Percentiles rank a stretch among this genome's conserved stretches.
Evolutionary conservation across 1,139 yeast genomes (phyloP).

Genomic region (Martiniozyma asiatica): DNA sequence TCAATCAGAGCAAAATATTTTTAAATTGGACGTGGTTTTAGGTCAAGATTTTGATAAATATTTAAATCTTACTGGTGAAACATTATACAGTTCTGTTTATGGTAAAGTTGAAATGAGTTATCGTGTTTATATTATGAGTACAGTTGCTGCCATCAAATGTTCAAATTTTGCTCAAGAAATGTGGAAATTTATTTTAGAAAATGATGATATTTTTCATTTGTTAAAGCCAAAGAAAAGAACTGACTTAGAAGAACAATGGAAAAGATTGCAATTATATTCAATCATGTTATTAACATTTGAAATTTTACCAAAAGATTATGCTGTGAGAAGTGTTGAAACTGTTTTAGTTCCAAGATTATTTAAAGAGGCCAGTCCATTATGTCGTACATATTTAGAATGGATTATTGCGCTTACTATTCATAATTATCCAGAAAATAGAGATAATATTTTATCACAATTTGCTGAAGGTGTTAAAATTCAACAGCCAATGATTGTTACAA

Average conservation of each 20-base stretch:
- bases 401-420: slow-evolving; percentile 35
- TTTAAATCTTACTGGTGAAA: slow-evolving; percentile 20
- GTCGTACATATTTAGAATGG: slow-evolving; percentile 74
- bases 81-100: slow-evolving; percentile 39
- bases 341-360: slow-evolving; percentile 26
- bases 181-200: slow-evolving; percentile 31
- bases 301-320: slow-evolving; percentile 13
- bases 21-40: slow-evolving; percentile 47
- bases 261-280: slow-evolving; percentile 46
- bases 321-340: slow-evolving; percentile 17
- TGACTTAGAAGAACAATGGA: slow-evolving; percentile 61
- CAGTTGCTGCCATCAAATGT: slow-evolving; percentile 27
- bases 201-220: slow-evolving; percentile 31
- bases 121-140: slow-evolving; percentile 37
- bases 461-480: slow-evolving; percentile 21
- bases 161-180: slow-evolving; percentile 28
- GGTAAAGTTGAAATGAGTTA: slow-evolving; percentile 51
- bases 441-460: slow-evolving; percentile 19
- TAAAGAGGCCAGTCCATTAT: slow-evolving; percentile 65
- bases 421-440: slow-evolving; percentile 12
- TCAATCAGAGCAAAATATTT: slow-evolving; percentile 47
- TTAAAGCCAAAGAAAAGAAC: slow-evolving; percentile 40
- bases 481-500: slow-evolving; percentile 43
- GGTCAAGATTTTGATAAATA: slow-evolving; percentile 36
- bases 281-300: slow-evolving; percentile 32